A percentile compares a stretch with the other conserved stretches of the same genome.
Conservation (phyloP, 805 yeast species). For the Kregervanrija delftensis region DNA sequence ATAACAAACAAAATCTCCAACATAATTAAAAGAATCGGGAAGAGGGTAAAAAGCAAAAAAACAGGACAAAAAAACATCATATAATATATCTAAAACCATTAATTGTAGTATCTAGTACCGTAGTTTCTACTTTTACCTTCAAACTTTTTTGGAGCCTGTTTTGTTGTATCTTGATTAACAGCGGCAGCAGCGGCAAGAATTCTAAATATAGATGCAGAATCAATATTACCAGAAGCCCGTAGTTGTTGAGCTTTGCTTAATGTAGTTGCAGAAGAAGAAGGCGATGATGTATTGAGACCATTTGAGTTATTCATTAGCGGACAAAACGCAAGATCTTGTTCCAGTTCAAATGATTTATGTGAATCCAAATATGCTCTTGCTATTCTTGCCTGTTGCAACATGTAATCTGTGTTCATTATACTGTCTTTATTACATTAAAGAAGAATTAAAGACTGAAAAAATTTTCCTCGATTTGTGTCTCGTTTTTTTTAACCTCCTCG, state of each 20-base stretch:
- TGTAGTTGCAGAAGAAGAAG: constrained; percentile 2
- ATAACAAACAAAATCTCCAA: not conserved
- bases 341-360: constrained; percentile 62
- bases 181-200: constrained; percentile 9
- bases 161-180: not conserved
- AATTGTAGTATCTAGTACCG: too few relatives aligned
- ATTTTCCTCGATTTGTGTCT: too few relatives aligned
- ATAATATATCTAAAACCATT: not conserved
- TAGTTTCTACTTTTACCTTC: too few relatives aligned
- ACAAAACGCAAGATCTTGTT: constrained; percentile 68
- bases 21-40: not conserved
- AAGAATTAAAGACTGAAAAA: too few relatives aligned
- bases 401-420: not conserved
- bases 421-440: not conserved
- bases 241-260: not conserved
- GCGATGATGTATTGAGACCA: constrained; percentile 2
- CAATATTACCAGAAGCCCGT: not conserved
- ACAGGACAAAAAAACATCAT: not conserved
- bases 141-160: too few relatives aligned
- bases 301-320: constrained; percentile 27
- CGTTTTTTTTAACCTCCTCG: too few relatives aligned
- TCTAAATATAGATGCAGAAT: constrained; percentile 10
- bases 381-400: constrained; percentile 14
- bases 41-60: not conserved
- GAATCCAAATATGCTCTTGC: constrained; percentile 49